A percentile compares a stretch with the other conserved stretches of the same genome.
phyloP scores from a whole-genome alignment of 495 filamentous ascomycete species.

The Hypoxylon lenormandii region DNA sequence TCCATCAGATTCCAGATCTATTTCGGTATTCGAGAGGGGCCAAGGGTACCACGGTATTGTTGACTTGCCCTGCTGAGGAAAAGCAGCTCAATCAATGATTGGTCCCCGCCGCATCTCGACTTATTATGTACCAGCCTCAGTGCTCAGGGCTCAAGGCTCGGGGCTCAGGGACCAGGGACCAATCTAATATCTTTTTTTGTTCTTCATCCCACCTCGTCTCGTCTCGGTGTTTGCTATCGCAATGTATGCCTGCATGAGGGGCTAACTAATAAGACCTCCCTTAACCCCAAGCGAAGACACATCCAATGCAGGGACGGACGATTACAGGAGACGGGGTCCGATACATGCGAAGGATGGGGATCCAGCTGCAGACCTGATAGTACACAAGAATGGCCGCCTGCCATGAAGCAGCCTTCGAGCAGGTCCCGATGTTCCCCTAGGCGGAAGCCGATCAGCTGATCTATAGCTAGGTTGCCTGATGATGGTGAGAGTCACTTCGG shows the following conservation, averaged over 20 bases:
- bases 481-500: conserved; percentile 34
- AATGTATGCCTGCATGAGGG: conserved; percentile 12
- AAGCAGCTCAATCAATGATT: conserved; percentile 17
- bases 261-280: conserved; percentile 17
- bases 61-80: background rate
- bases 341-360: conserved; percentile 44
- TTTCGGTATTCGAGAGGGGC: conserved; percentile 13
- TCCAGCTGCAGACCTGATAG: conserved; percentile 27
- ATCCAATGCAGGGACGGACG: conserved; percentile 41
- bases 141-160: too few relatives aligned
- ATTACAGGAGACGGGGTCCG: conserved; percentile 40
- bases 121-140: conserved; percentile 22
- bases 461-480: conserved; percentile 38
- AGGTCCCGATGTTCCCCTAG: conserved; percentile 36
- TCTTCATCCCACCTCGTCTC: conserved; percentile 26
- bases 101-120: conserved; percentile 13
- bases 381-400: conserved; percentile 27
- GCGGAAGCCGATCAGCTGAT: conserved; percentile 47
- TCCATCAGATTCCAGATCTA: conserved; percentile 23
- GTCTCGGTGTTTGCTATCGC: conserved; percentile 40
- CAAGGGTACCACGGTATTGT: conserved; percentile 9
- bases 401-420: conserved; percentile 19
- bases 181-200: background rate
- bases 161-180: conserved; percentile 17
- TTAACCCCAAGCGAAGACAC: conserved; percentile 20